Evolutionary conservation across 1,284 basidiomycete genomes (phyloP).

Genomic region (Heterobasidion irregulare): DNA sequence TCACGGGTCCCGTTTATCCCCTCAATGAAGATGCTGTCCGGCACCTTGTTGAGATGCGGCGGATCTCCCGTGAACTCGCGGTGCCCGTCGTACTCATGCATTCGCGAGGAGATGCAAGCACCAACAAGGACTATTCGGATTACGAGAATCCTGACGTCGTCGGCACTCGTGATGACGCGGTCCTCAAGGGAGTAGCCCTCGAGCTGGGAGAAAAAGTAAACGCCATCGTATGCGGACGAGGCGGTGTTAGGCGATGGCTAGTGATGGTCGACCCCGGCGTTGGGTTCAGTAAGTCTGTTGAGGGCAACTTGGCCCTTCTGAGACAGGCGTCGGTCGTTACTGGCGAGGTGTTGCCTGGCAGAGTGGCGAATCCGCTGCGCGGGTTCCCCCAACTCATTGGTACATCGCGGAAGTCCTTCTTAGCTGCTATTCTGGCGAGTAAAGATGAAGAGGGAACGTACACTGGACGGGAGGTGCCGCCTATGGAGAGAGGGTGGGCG

Average conservation of each 20-base stretch:
- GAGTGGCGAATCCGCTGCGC: slow-evolving; percentile 41
- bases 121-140: slow-evolving; percentile 60
- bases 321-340: slow-evolving; percentile 44
- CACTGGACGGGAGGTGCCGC: slow-evolving; percentile 38
- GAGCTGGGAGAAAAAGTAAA: slow-evolving; percentile 75
- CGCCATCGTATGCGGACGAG: slow-evolving; percentile 57
- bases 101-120: slow-evolving; percentile 73
- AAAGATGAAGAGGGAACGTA: slow-evolving; percentile 29
- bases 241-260: slow-evolving; percentile 84
- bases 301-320: slow-evolving; percentile 71
- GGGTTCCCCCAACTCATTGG: slow-evolving; percentile 76
- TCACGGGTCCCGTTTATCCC: slow-evolving; percentile 58
- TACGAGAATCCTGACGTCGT: slow-evolving; percentile 50
- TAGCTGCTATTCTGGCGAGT: slow-evolving; percentile 54
- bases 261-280: slow-evolving; percentile 91
- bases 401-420: slow-evolving; percentile 76
- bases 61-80: slow-evolving; percentile 49
- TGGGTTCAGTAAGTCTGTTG: slow-evolving; percentile 87
- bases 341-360: slow-evolving; percentile 21
- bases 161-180: slow-evolving; percentile 20
- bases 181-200: slow-evolving; percentile 61
- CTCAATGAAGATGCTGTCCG: slow-evolving; percentile 22
- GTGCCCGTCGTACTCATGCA: slow-evolving; percentile 91
- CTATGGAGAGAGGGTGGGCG: slow-evolving; percentile 69
- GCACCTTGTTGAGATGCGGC: slow-evolving; percentile 54